Conservation (phyloP, 2,329 filamentous ascomycete species). For the Aspergillus sergii region DNA sequence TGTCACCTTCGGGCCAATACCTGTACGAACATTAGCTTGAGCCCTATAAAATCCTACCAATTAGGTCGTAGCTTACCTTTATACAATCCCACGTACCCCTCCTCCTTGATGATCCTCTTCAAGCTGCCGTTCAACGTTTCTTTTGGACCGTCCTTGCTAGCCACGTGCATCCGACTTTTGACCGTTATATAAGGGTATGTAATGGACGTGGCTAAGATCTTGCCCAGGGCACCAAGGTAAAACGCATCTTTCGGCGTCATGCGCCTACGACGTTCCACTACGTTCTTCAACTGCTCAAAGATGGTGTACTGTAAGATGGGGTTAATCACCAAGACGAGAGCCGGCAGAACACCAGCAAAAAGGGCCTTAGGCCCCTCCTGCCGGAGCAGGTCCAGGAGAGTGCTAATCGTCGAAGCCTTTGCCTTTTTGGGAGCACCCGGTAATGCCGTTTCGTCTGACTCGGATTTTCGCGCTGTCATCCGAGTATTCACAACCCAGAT, state of each 20-base stretch:
- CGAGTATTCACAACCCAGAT: constrained; percentile 99
- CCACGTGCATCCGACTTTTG: constrained; percentile 97
- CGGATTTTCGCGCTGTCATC: constrained; percentile 87
- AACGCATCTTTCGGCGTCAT: constrained; percentile 88
- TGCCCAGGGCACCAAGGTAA: constrained; percentile 86
- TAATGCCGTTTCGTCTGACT: constrained; percentile 46
- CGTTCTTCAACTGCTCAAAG: constrained; percentile 97
- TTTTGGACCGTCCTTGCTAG: constrained; percentile 71
- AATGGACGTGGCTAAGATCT: constrained; percentile 88
- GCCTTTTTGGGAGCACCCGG: constrained; percentile 51
- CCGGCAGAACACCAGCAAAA: constrained; percentile 90
- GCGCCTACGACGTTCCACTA: constrained; percentile 73
- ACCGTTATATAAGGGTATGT: constrained; percentile 99
- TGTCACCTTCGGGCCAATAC: constrained; percentile 92
- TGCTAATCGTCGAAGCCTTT: constrained; percentile 73
- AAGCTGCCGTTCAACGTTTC: constrained; percentile 80
- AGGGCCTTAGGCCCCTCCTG: constrained; percentile 84
- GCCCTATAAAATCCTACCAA: not conserved
- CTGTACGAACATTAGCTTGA: constrained; percentile 50
- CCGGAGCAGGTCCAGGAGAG: constrained; percentile 75
- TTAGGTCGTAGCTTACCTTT: constrained; percentile 66
- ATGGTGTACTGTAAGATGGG: constrained; percentile 98
- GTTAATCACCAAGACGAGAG: constrained; percentile 93
- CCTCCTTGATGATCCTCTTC: constrained; percentile 77
- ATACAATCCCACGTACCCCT: constrained; percentile 91